phyloP scores from a whole-genome alignment of 208 protist genomes.

The Trypanosoma caninum region DNA sequence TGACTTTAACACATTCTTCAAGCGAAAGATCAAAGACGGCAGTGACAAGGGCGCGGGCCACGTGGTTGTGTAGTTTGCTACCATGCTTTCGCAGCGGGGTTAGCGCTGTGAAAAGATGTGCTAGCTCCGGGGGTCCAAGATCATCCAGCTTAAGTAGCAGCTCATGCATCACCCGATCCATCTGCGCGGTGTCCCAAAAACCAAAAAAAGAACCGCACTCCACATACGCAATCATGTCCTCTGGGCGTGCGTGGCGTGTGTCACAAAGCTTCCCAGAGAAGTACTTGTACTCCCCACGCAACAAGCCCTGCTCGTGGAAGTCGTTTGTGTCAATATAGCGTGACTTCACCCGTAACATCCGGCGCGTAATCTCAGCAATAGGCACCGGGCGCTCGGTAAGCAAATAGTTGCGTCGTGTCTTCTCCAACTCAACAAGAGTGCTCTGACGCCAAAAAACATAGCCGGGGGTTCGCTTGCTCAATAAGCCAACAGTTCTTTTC shows the following conservation, averaged over 20 bases:
- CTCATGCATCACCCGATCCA: constrained; percentile 65
- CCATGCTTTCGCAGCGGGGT: constrained; percentile 61
- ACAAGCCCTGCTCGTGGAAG: constrained; percentile 76
- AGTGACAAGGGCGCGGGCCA: constrained; percentile 42
- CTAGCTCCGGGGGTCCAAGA: constrained; percentile 52
- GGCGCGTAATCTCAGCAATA: constrained; percentile 74
- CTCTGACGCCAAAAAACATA: constrained; percentile 91
- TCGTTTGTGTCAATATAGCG: constrained; percentile 75
- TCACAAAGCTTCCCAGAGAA: constrained; percentile 90
- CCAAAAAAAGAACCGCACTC: constrained; percentile 83
- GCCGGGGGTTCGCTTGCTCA: constrained; percentile 74
- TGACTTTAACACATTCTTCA: constrained; percentile 71
- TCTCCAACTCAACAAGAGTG: constrained; percentile 69
- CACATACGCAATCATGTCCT: constrained; percentile 79
- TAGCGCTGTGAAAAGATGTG: constrained; percentile 63
- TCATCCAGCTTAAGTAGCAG: constrained; percentile 50
- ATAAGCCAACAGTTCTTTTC: constrained; percentile 1
- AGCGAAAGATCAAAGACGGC: constrained; percentile 61
- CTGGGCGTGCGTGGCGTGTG: constrained; percentile 46
- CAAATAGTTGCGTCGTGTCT: constrained; percentile 77
- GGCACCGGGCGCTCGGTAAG: constrained; percentile 66
- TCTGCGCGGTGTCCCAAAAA: constrained; percentile 85
- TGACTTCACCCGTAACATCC: constrained; percentile 78
- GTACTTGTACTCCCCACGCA: constrained; percentile 93
- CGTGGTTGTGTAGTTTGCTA: constrained; percentile 38